Evolutionary conservation across 257 asterid species (phyloP).

Genomic region (Forsythia viridissima): DNA sequence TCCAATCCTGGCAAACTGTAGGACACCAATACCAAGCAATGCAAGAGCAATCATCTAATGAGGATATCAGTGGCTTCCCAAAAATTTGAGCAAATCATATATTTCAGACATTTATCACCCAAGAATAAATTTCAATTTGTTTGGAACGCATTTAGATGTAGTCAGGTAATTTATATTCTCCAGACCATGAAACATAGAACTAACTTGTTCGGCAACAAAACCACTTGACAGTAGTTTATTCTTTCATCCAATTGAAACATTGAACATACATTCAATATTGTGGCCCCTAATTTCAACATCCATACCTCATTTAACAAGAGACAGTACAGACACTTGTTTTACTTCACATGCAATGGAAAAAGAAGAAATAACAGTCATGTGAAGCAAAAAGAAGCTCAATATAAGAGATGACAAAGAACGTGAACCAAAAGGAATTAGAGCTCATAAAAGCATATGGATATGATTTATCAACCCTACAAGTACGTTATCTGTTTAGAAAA

Average conservation of each 20-base stretch:
- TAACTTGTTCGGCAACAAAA: background rate
- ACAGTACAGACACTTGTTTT: background rate
- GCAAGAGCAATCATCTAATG: background rate
- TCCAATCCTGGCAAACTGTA: background rate
- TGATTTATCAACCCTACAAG: background rate
- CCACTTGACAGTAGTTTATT: background rate
- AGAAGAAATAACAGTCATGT: background rate
- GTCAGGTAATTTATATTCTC: background rate
- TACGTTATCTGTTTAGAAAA: no score
- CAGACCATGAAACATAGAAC: background rate
- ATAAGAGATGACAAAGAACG: background rate
- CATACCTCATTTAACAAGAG: background rate
- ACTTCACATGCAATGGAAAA: background rate
- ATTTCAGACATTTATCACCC: background rate
- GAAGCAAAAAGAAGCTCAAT: background rate
- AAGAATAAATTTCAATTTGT: background rate
- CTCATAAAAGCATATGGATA: background rate
- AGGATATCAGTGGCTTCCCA: background rate
- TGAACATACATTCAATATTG: background rate
- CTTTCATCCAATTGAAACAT: background rate
- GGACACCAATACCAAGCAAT: background rate
- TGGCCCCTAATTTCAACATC: background rate
- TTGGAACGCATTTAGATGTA: background rate
- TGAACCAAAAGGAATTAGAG: background rate
- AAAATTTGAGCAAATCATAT: background rate